Percentiles rank a stretch among this genome's conserved stretches.
Conservation (phyloP, 2,329 filamentous ascomycete species). For the Epichloe sibirici region DNA sequence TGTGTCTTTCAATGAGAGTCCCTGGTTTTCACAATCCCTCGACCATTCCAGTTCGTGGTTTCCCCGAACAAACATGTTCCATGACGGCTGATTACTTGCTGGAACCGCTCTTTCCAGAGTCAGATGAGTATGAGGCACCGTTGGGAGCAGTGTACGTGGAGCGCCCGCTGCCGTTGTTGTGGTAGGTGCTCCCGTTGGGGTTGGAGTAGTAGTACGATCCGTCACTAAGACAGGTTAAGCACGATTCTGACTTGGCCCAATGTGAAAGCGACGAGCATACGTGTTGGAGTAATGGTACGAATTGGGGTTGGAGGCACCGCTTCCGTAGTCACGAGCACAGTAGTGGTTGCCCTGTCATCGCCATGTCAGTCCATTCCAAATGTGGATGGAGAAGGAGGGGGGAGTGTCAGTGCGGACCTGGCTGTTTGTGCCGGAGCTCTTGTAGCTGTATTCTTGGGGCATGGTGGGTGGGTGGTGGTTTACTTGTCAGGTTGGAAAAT, state of each 20-base stretch:
- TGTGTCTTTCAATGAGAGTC: background rate
- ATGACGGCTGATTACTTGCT: constrained; percentile 1
- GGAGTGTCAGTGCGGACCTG: constrained; percentile 30
- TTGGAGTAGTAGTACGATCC: constrained; percentile 67
- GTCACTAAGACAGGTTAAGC: constrained; percentile 25
- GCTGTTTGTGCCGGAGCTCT: constrained; percentile 48
- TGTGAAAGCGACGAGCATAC: constrained; percentile 16
- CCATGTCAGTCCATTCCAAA: background rate
- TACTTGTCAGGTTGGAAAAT: background rate
- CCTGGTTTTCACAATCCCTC: background rate
- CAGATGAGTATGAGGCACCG: background rate
- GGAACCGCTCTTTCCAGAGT: background rate
- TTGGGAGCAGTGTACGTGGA: constrained; percentile 47
- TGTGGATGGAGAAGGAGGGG: background rate
- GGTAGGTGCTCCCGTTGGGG: constrained; percentile 54
- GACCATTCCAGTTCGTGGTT: background rate
- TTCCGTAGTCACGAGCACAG: constrained; percentile 52
- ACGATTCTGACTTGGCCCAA: no score
- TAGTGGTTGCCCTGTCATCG: constrained; percentile 52
- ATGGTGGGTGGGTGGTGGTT: constrained; percentile 3
- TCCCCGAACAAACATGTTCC: background rate
- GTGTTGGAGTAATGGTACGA: constrained; percentile 56
- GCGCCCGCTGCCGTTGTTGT: constrained; percentile 47
- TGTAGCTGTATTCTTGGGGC: constrained; percentile 27
- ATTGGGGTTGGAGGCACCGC: constrained; percentile 41